Percentiles rank a stretch among this genome's conserved stretches.
phyloP scores from a whole-genome alignment of 768 basidiomycete genomes.

The Tubosaeta brunneosetosa region DNA sequence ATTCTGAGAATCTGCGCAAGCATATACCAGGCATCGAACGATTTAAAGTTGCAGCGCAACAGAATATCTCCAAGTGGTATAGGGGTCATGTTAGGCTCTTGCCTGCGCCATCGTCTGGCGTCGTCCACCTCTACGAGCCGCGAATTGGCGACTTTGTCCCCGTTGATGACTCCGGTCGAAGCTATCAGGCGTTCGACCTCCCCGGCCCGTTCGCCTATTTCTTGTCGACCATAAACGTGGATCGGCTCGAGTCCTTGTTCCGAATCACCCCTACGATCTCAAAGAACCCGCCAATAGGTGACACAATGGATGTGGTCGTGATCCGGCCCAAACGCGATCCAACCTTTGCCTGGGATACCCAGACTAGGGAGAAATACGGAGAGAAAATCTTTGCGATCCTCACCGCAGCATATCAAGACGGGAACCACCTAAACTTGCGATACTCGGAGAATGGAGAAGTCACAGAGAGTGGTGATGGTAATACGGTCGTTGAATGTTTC shows the following conservation, averaged over 20 bases:
- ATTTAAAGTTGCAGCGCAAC: slow-evolving; percentile 79
- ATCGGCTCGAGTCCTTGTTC: slow-evolving; percentile 81
- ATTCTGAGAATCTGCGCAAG: slow-evolving; percentile 71
- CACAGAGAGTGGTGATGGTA: slow-evolving; percentile 41
- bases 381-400: slow-evolving; percentile 52
- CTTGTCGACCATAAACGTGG: slow-evolving; percentile 74
- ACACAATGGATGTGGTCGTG: slow-evolving; percentile 68
- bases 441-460: slow-evolving; percentile 48
- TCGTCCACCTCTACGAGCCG: slow-evolving; percentile 62
- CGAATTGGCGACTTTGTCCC: slow-evolving; percentile 42
- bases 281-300: slow-evolving; percentile 38
- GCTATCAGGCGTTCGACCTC: slow-evolving; percentile 41
- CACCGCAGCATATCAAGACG: slow-evolving; percentile 70
- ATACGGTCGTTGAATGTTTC: slow-evolving; percentile 68
- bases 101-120: slow-evolving; percentile 36
- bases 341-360: slow-evolving; percentile 37
- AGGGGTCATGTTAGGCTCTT: slow-evolving; percentile 52
- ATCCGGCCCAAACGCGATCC: slow-evolving; percentile 69
- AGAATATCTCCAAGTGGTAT: slow-evolving; percentile 75
- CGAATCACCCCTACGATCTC: slow-evolving; percentile 64
- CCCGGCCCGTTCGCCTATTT: slow-evolving; percentile 86
- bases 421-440: slow-evolving; percentile 59
- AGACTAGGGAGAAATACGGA: slow-evolving; percentile 46
- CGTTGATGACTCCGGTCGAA: slow-evolving; percentile 33
- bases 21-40: slow-evolving; percentile 74